phyloP scores from a whole-genome alignment of 2,329 filamentous ascomycete species.

The Fusarium sp. region DNA sequence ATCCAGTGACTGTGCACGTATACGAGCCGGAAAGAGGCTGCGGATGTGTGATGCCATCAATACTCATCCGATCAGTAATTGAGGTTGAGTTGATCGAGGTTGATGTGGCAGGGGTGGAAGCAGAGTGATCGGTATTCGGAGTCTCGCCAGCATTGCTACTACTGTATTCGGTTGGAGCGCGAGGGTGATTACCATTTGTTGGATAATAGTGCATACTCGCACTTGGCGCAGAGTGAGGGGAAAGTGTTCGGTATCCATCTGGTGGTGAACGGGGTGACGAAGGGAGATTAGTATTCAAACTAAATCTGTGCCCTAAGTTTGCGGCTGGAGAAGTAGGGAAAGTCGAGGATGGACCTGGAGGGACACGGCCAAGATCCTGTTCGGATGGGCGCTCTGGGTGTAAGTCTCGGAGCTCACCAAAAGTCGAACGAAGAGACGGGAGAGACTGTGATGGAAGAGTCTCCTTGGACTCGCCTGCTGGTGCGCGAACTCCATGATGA shows the following conservation, averaged over 20 bases:
- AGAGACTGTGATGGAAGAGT: slow-evolving; percentile 54
- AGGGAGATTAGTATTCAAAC: slow-evolving; percentile 46
- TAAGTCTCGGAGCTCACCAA: slow-evolving; percentile 52
- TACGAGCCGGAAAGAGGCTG: slow-evolving; percentile 64
- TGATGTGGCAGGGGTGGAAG: slow-evolving; percentile 56
- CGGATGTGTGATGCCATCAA: slow-evolving; percentile 67
- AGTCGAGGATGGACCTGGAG: slow-evolving; percentile 38
- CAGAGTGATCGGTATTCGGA: slow-evolving; percentile 59
- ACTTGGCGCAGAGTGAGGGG: slow-evolving; percentile 58
- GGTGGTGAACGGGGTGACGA: slow-evolving; percentile 64
- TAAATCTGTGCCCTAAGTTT: slow-evolving; percentile 46
- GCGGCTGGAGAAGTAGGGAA: slow-evolving; percentile 51
- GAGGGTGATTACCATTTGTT: slow-evolving; percentile 49
- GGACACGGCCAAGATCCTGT: slow-evolving; percentile 45
- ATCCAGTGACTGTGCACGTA: slow-evolving; percentile 71
- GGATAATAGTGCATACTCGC: slow-evolving; percentile 55
- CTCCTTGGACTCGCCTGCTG: slow-evolving; percentile 50
- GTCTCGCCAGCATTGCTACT: slow-evolving; percentile 60
- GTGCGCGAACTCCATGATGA: slow-evolving; percentile 53
- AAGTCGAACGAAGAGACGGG: slow-evolving; percentile 54
- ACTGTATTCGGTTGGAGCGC: slow-evolving; percentile 56
- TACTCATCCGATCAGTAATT: slow-evolving; percentile 67
- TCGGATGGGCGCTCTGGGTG: slow-evolving; percentile 49
- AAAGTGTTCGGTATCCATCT: slow-evolving; percentile 60
- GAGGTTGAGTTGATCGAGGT: slow-evolving; percentile 40